These are phyloP conservation scores for Syzygium syzygioides DNA, from an alignment of 441 rosid genomes.

Conservation along the genomic window DNA sequence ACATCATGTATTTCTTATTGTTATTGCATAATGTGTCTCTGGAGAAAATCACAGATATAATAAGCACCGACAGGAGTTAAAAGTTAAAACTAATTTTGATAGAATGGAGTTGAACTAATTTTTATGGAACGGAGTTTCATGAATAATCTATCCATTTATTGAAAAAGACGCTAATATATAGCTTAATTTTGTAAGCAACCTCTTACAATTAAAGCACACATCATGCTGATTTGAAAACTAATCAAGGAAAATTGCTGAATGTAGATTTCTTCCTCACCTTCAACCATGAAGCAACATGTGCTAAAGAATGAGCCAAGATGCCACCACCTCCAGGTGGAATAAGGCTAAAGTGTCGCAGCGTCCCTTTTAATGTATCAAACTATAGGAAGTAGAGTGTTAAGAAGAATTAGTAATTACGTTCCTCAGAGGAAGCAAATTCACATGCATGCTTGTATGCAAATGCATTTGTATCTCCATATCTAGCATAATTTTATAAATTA, in stretches of 20 bases:
- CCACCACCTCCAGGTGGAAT: conserved; percentile 92
- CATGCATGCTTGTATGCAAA: not conserved
- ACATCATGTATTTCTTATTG: not conserved
- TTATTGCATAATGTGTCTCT: not conserved
- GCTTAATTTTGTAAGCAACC: not conserved
- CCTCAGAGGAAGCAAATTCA: not conserved
- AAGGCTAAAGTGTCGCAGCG: conserved; percentile 78
- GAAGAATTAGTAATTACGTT: not conserved
- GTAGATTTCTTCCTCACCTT: conserved; percentile 43
- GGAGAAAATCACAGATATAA: not conserved
- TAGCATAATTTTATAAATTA: not conserved
- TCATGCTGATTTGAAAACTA: not conserved
- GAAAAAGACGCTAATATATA: not conserved
- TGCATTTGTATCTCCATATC: not conserved
- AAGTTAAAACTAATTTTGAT: not conserved
- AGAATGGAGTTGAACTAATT: not conserved
- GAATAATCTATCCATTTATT: not conserved
- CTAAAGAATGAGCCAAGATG: conserved; percentile 76
- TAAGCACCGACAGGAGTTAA: not conserved
- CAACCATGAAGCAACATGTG: conserved; percentile 75
- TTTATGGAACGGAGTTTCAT: not conserved
- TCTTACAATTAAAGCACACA: not conserved
- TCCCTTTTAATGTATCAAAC: conserved; percentile 81
- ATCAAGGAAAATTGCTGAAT: not conserved
- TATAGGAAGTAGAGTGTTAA: conserved; percentile 21